A percentile compares a stretch with the other conserved stretches of the same genome.
phyloP scores from a whole-genome alignment of 2,329 filamentous ascomycete species.

The Penicillium sp. region DNA sequence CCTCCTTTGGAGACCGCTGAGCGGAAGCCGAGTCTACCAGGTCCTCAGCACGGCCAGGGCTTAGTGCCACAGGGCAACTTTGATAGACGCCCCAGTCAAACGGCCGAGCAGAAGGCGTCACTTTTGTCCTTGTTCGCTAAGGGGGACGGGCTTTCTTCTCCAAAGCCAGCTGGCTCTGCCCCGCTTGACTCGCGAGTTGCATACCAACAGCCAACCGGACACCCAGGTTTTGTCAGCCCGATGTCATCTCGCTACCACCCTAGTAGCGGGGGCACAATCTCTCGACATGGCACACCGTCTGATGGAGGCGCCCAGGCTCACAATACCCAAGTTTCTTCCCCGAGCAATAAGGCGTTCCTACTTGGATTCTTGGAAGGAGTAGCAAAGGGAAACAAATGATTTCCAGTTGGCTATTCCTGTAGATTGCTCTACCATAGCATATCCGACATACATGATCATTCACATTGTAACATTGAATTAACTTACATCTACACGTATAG shows the following conservation, averaged over 20 bases:
- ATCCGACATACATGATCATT: background rate
- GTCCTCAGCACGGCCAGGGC: conserved; percentile 14
- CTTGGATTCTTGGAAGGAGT: conserved; percentile 70
- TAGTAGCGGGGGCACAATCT: conserved; percentile 18
- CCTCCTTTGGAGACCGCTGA: conserved; percentile 7
- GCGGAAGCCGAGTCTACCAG: conserved; percentile 16
- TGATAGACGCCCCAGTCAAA: conserved; percentile 45
- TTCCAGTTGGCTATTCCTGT: background rate
- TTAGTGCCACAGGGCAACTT: conserved; percentile 26
- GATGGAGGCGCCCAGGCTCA: conserved; percentile 53
- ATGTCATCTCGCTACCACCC: conserved; percentile 31
- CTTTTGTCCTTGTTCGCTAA: conserved; percentile 67
- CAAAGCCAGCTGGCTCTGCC: conserved; percentile 21
- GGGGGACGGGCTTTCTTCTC: conserved; percentile 27
- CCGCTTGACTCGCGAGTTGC: conserved; percentile 25
- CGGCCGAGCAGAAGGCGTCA: conserved; percentile 49
- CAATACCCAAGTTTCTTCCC: conserved; percentile 50
- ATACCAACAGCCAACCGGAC: conserved; percentile 18
- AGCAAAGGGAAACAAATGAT: conserved; percentile 44
- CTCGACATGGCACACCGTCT: conserved; percentile 22
- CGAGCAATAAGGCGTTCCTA: conserved; percentile 74
- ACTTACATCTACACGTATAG: background rate
- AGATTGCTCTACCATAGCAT: background rate
- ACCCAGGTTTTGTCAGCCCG: conserved; percentile 32
- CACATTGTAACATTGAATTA: background rate